A percentile compares a stretch with the other conserved stretches of the same genome.
Conservation (phyloP, 2,329 filamentous ascomycete species). For the Ploettnerulaceae sp. region DNA sequence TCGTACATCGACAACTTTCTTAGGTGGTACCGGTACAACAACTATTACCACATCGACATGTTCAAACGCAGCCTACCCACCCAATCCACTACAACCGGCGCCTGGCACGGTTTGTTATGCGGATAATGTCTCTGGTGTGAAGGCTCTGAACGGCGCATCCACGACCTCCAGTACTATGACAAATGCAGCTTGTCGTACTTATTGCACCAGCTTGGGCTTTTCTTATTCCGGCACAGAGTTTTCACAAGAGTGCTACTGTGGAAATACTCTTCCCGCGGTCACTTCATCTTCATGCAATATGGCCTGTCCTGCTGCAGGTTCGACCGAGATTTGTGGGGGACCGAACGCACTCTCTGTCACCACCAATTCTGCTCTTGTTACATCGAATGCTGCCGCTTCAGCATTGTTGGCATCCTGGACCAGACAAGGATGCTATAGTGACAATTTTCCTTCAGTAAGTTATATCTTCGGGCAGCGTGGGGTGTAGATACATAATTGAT, state of each 20-base stretch:
- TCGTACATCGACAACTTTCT: too few species aligned
- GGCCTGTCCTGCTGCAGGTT: neutral
- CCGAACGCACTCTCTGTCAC: neutral
- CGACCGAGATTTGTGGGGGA: neutral
- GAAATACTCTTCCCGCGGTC: neutral
- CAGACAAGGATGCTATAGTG: neutral
- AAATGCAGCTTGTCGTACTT: neutral
- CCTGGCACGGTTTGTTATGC: too few species aligned
- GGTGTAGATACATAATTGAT: neutral
- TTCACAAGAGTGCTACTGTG: neutral
- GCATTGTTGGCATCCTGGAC: neutral
- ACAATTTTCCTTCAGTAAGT: conserved; percentile 1
- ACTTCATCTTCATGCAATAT: conserved; percentile 1
- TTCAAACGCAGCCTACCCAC: too few species aligned
- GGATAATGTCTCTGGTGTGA: too few species aligned
- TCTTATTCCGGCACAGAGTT: neutral
- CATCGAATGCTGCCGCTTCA: neutral
- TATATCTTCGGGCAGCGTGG: too few species aligned
- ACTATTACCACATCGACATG: too few species aligned
- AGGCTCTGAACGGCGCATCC: too few species aligned
- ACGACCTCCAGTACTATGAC: too few species aligned
- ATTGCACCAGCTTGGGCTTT: neutral
- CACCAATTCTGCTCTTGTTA: neutral
- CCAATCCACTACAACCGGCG: too few species aligned
- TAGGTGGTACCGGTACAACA: too few species aligned